Conservation (phyloP, 257 asterid genomes). For the Solanum phureja region DNA sequence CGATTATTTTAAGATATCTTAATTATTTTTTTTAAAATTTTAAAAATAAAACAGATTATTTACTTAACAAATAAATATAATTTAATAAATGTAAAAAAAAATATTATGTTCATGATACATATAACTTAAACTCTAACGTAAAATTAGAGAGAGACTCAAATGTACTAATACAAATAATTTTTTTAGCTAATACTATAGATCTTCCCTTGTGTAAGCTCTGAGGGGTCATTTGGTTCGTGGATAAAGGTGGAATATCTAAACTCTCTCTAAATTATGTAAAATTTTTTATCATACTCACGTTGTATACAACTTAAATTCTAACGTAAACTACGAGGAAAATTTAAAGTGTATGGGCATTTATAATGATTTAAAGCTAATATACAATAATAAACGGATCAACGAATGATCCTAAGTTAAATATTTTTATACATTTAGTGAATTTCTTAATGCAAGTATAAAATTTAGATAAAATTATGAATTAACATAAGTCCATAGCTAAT, state of each 20-base stretch:
- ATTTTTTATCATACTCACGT: fast-evolving
- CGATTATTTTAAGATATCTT: background rate
- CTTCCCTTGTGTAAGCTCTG: background rate
- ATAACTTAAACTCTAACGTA: background rate
- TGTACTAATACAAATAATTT: too few relatives aligned
- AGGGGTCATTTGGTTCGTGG: background rate
- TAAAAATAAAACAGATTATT: background rate
- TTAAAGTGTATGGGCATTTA: background rate
- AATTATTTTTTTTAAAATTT: background rate
- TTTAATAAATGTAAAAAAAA: background rate
- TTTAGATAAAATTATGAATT: background rate
- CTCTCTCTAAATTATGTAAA: too few relatives aligned
- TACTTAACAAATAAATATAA: background rate
- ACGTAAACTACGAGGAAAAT: background rate
- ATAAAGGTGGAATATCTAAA: background rate
- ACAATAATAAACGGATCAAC: background rate
- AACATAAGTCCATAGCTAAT: background rate
- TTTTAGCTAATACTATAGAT: too few relatives aligned
- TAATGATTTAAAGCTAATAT: background rate
- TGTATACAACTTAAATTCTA: background rate
- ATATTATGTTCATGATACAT: too few relatives aligned
- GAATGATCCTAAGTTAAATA: background rate
- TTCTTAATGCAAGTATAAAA: background rate
- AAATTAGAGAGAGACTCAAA: background rate
- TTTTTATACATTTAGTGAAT: background rate